Conservation (phyloP, 2,329 filamentous ascomycete genomes). For the Tolypocladium paradoxum region DNA sequence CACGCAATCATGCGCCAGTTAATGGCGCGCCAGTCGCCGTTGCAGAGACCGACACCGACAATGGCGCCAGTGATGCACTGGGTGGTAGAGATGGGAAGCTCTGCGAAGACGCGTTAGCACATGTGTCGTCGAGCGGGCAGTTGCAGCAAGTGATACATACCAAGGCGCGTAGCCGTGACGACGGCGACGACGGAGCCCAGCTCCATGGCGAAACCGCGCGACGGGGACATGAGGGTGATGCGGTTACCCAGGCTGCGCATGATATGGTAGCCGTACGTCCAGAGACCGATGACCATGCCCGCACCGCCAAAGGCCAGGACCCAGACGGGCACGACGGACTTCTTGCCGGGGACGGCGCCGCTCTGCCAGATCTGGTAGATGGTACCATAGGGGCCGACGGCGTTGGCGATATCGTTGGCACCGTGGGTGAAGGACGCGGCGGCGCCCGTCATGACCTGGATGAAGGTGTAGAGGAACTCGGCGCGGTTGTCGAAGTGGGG, state of each 20-base stretch:
- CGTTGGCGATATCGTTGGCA: conserved; percentile 55
- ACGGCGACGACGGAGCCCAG: conserved; percentile 51
- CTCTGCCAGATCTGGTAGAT: conserved; percentile 50
- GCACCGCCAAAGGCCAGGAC: conserved; percentile 44
- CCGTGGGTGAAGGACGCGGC: conserved; percentile 56
- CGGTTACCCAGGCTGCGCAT: conserved; percentile 53
- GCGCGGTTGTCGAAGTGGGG: conserved; percentile 50
- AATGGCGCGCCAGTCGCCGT: conserved; percentile 45
- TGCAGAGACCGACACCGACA: conserved; percentile 52
- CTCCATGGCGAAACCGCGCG: conserved; percentile 50
- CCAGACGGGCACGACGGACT: conserved; percentile 46
- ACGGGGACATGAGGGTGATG: conserved; percentile 51
- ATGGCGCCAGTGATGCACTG: conserved; percentile 54
- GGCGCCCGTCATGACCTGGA: conserved; percentile 49
- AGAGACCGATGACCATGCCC: conserved; percentile 43
- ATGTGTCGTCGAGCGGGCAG: background rate
- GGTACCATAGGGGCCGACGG: conserved; percentile 51
- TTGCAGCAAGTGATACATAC: conserved; percentile 15
- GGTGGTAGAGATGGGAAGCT: conserved; percentile 53
- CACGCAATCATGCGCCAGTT: conserved; percentile 53
- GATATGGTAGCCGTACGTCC: conserved; percentile 54
- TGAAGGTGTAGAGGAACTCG: conserved; percentile 50
- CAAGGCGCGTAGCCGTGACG: conserved; percentile 50
- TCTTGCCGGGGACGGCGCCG: conserved; percentile 28
- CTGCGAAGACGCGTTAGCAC: conserved; percentile 13